Evolutionary conservation across 2,329 filamentous ascomycete species (phyloP), one percentile per base, ranked within the genome.

Genomic region (Cladosporium cucumerinum): DNA sequence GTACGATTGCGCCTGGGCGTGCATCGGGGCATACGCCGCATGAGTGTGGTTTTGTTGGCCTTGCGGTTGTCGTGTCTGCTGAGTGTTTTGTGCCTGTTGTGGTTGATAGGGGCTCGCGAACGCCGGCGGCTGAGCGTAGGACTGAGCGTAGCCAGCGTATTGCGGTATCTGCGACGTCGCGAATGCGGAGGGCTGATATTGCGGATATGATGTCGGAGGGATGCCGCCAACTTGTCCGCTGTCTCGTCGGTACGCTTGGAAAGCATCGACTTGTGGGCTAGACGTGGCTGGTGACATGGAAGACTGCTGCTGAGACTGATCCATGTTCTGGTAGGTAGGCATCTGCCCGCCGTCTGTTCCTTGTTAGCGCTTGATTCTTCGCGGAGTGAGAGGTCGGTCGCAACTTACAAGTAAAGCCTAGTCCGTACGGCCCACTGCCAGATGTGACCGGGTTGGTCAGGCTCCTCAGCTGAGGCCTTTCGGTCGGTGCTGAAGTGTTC

Each of bases 321-420:
- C 63, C 39, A 55, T 58, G 34, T 23, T 23, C 26, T 69, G 69
- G 49, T 69, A 73, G 51, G 55, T 62, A 11, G 63, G 66, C 48
- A 67, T 63, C 36, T 70, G 67, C 12, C 59, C 59, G 52, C 67
- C 64, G 57, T 72, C 71, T 73, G 39, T 10, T 28, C 7, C 25
- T 30, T 43, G 65, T 69, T 62, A 69, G 66, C 39, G 8, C 55
- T n/a, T 30, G 16, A 18, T 26, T 39, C 18, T 43, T 67, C 59
- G 18, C 16, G 23, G 18, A 16, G 23, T 51, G 16, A 16, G 16
- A 5, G 14, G 10, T 8, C 7, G 21, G 54, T 16, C 8, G 6
- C 10, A 18, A 72, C 75, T 68, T 63, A 76, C 74, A 76, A 21
- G 74, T 70, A 55, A 76, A 72, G 12, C 74, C 73, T 8, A 76